Conservation (phyloP, 2,329 filamentous ascomycete genomes). For the Claviceps quebecensis region DNA sequence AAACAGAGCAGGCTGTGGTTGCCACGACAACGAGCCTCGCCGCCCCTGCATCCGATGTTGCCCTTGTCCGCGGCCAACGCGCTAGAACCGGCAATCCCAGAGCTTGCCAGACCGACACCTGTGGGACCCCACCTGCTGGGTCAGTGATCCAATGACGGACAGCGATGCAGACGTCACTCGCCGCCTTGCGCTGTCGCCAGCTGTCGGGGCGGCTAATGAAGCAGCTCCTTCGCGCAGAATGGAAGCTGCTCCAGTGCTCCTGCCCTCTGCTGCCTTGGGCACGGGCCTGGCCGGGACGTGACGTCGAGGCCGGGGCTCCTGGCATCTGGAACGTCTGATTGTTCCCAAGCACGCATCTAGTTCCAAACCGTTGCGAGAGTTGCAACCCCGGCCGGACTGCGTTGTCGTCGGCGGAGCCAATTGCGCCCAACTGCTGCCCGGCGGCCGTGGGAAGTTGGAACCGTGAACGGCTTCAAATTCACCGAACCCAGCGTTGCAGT, state of each 20-base stretch:
- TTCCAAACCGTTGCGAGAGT: too few species aligned
- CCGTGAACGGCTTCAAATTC: too few species aligned
- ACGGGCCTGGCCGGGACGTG: too few species aligned
- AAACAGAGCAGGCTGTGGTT: slow-evolving; percentile 11
- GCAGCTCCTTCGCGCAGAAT: too few species aligned
- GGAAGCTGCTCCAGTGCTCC: too few species aligned
- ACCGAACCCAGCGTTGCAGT: background rate
- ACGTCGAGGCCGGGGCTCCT: too few species aligned
- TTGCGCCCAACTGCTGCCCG: background rate
- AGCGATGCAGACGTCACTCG: background rate
- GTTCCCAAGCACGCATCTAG: background rate
- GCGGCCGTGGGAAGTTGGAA: too few species aligned
- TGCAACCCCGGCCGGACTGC: background rate
- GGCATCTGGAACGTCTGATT: background rate
- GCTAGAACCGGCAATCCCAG: slow-evolving; percentile 4
- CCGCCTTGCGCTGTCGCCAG: background rate
- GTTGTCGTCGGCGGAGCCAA: background rate
- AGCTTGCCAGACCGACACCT: background rate
- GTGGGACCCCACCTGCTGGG: background rate
- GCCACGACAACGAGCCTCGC: slow-evolving; percentile 6
- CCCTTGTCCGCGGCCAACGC: background rate
- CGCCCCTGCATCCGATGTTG: background rate
- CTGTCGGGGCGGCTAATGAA: too few species aligned
- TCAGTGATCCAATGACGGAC: background rate
- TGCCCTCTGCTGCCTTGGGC: too few species aligned